A percentile compares a stretch with the other conserved stretches of the same genome.
Conservation (phyloP, 2,329 filamentous ascomycete species). For the Apiospora pterosperma region DNA sequence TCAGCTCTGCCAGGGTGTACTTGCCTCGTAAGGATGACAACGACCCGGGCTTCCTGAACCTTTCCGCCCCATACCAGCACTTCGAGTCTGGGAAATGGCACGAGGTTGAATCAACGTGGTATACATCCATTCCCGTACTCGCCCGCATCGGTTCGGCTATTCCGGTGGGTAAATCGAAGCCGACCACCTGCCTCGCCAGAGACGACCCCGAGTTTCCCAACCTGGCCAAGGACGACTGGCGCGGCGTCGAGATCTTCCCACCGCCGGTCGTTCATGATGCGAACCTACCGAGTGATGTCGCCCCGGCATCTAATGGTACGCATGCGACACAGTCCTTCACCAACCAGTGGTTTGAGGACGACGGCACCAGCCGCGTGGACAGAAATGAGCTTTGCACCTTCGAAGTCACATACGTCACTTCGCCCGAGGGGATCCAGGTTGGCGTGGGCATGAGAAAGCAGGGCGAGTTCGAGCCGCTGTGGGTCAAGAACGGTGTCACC, state of each 20-base stretch:
- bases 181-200: slow-evolving; percentile 30
- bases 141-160: slow-evolving; percentile 37
- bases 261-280: slow-evolving; percentile 17
- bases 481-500: slow-evolving; percentile 21
- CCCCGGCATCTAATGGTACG: neutral
- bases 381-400: slow-evolving; percentile 21
- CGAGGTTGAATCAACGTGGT: slow-evolving; percentile 37
- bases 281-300: slow-evolving; percentile 9
- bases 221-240: slow-evolving; percentile 38
- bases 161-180: slow-evolving; percentile 32
- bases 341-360: slow-evolving; percentile 28
- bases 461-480: slow-evolving; percentile 24
- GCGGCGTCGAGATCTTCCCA: slow-evolving; percentile 41
- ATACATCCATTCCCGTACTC: slow-evolving; percentile 37
- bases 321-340: slow-evolving; percentile 13
- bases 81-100: slow-evolving; percentile 41
- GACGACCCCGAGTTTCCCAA: slow-evolving; percentile 35
- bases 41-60: slow-evolving; percentile 59
- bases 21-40: slow-evolving; percentile 45
- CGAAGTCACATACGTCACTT: slow-evolving; percentile 17
- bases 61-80: slow-evolving; percentile 58
- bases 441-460: slow-evolving; percentile 13
- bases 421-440: slow-evolving; percentile 14
- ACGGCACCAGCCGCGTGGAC: slow-evolving; percentile 22
- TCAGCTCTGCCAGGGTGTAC: slow-evolving; percentile 54